Evolutionary conservation across 208 protist genomes (phyloP), one percentile per base, ranked within the genome.

Genomic region (Trypanosomatidae sp.): DNA sequence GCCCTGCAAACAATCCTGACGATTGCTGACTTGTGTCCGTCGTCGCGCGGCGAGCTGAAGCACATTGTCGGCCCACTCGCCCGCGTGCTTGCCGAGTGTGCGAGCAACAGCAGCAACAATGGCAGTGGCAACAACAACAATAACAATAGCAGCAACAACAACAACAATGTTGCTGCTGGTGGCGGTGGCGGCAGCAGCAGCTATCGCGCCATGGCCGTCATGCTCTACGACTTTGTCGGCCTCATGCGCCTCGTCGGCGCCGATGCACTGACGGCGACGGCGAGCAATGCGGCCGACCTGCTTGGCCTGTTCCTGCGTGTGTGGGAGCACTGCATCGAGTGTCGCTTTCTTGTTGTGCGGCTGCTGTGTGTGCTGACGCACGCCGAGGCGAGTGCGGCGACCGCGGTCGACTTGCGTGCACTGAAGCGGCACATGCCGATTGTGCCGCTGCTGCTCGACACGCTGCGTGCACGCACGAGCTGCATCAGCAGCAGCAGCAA

Each of bases 281-380:
- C 80, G 32, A 51, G 60, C 6, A 53, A 85, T 6, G 50, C 63
- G 13, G 50, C 66, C 13, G 44, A 61, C 28, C 43, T 92, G 16
- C 71, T 75, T 44, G 35, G 42, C 30, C 61, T 88, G n/a, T 84
- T 87, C 43, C 57, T 79, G 37, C 56, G 38, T 19, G 50, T 82
- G 6, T 92, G 83, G 79, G 52, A 56, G 18, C 66, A 66, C 6
- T 69, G 71, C 24, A 27, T 48, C 2, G 48, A 10, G 30, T 78
- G 83, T 64, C 78, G 83, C 2, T 92, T 86, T 48, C 60, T 92
- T 37, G 65, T 61, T 15, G 76, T 87, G 7, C 74, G 76, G 37
- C 59, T 92, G 58, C 65, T 86, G 7, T 80, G 71, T 32, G 64
- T 73, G 18, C 44, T 92, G 51, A 60, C 69, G 6, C 70, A 54